Evolutionary conservation across 2,329 filamentous ascomycete genomes (phyloP).

Genomic region (Chrysoporthe cubensis): DNA sequence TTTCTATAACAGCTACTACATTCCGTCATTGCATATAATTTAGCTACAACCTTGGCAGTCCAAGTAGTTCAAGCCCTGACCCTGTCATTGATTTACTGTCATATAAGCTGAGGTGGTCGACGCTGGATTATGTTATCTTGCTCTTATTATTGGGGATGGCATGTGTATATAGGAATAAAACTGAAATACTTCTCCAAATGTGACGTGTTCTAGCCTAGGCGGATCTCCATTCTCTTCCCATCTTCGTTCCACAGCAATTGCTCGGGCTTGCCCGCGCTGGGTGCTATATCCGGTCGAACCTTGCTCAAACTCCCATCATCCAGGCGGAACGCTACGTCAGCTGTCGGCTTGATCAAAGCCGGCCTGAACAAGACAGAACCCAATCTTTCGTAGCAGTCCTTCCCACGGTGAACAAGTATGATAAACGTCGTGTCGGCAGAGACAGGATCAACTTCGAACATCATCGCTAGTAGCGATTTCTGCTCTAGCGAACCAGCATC

Average conservation of each 20-base stretch:
- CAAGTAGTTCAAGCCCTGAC: too few relatives aligned
- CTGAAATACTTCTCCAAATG: too few relatives aligned
- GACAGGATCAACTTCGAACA: neutral
- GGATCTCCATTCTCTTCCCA: neutral
- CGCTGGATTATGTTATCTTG: too few relatives aligned
- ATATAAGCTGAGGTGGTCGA: too few relatives aligned
- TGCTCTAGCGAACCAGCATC: neutral
- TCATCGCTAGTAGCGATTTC: conserved; percentile 7
- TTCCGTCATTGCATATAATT: too few relatives aligned
- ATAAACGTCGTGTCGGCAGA: neutral
- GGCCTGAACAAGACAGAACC: neutral
- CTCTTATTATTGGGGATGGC: too few relatives aligned
- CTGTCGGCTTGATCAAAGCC: neutral
- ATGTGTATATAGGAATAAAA: too few relatives aligned
- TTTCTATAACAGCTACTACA: too few relatives aligned
- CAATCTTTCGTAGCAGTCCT: neutral
- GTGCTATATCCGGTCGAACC: neutral
- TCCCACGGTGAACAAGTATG: neutral
- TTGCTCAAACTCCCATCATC: neutral
- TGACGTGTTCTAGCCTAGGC: neutral
- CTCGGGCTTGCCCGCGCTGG: neutral
- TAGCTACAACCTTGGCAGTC: too few relatives aligned
- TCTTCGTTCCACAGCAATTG: neutral
- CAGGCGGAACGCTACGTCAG: neutral
- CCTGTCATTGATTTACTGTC: too few relatives aligned